Percentiles rank a stretch among this genome's conserved stretches.
These are phyloP conservation scores for Cercospora sojina DNA, from an alignment of 2,329 filamentous ascomycete species.

Conservation along the genomic window DNA sequence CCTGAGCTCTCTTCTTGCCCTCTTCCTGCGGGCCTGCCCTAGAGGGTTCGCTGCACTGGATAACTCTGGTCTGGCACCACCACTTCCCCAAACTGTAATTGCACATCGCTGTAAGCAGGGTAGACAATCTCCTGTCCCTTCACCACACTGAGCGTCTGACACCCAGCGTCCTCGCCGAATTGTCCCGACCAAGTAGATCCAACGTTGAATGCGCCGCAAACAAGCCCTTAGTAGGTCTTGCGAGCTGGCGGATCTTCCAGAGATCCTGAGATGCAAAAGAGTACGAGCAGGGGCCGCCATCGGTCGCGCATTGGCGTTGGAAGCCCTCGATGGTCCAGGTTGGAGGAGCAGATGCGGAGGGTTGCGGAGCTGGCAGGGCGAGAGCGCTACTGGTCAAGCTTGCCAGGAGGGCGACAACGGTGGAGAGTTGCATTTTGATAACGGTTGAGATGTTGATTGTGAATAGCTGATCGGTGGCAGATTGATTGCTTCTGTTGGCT, in stretches of 20 bases:
- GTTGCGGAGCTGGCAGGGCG: background rate
- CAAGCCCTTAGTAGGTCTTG: conserved; percentile 21
- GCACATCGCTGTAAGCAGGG: conserved; percentile 22
- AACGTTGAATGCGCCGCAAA: conserved; percentile 26
- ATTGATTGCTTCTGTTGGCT: too few species aligned
- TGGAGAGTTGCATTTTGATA: background rate
- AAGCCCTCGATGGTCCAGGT: conserved; percentile 26
- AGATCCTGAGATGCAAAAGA: conserved; percentile 19
- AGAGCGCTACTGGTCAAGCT: too few species aligned
- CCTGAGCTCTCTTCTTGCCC: background rate
- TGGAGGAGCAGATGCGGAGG: background rate
- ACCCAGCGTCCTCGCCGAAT: conserved; percentile 24
- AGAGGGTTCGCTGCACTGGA: background rate
- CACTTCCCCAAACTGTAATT: background rate
- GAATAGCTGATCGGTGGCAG: too few species aligned
- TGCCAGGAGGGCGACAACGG: too few species aligned
- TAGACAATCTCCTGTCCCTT: conserved; percentile 24
- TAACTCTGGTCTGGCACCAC: background rate
- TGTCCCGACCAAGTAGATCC: conserved; percentile 24
- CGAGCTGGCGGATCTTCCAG: conserved; percentile 16
- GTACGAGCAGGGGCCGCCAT: conserved; percentile 20
- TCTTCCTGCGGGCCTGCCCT: background rate
- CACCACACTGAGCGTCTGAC: conserved; percentile 24
- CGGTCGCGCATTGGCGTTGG: conserved; percentile 21
- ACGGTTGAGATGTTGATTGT: conserved; percentile 15